Conservation (phyloP, 164 flowering plant species). For the Akebia trifoliata region DNA sequence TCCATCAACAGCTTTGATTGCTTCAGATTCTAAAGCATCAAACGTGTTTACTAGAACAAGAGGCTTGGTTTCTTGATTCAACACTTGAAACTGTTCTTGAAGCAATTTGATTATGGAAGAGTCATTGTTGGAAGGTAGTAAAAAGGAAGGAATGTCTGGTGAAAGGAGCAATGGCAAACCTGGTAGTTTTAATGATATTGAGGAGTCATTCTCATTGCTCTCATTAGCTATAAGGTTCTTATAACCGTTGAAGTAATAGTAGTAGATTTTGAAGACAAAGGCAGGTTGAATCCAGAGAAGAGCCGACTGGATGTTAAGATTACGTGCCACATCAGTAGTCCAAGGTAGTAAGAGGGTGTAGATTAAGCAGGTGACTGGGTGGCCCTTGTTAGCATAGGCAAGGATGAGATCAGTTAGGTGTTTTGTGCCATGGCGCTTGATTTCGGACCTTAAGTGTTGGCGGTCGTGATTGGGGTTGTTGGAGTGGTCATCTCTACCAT, state of each 20-base stretch:
- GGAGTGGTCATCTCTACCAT: constrained; percentile 25
- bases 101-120: neutral
- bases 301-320: constrained; percentile 24
- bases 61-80: constrained; percentile 6
- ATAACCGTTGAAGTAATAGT: no score
- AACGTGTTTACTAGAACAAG: constrained; percentile 43
- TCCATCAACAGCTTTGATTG: constrained; percentile 22
- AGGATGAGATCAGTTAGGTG: constrained; percentile 11
- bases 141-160: constrained; percentile 36
- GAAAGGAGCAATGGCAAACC: constrained; percentile 21
- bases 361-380: constrained; percentile 30
- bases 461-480: neutral
- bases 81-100: constrained; percentile 18
- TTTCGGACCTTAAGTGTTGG: neutral
- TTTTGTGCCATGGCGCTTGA: constrained; percentile 14
- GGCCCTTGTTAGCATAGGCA: neutral
- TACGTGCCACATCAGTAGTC: constrained; percentile 39
- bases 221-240: no score
- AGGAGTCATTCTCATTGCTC: constrained; percentile 10
- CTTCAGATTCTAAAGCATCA: constrained; percentile 33
- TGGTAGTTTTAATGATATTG: constrained; percentile 21
- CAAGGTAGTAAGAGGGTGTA: constrained; percentile 42
- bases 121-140: constrained; percentile 12
- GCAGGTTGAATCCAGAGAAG: no score
- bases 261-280: no score